Conservation (phyloP, 345 rosid genomes). For the Gossypium arboreum region DNA sequence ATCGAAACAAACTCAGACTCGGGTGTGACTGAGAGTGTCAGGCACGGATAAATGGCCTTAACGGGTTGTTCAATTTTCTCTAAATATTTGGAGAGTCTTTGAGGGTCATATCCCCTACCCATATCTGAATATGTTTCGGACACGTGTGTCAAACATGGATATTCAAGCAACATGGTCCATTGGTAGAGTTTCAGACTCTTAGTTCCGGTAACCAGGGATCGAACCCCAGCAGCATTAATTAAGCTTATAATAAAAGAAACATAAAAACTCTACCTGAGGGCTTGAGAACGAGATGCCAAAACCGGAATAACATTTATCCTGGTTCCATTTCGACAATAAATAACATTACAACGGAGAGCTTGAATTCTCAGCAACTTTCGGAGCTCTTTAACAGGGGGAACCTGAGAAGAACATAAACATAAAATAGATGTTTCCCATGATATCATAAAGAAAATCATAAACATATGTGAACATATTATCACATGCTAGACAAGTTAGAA, state of each 20-base stretch:
- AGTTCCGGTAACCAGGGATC: no score
- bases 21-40: background rate
- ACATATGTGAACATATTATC: background rate
- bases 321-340: constrained; percentile 77
- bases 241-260: constrained; percentile 11
- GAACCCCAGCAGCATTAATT: no score
- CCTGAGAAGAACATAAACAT: constrained; percentile 36
- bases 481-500: background rate
- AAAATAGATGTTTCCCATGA: background rate
- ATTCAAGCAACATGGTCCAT: background rate
- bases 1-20: constrained; percentile 26
- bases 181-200: no score
- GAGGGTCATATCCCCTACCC: background rate
- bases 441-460: background rate
- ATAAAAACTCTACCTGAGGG: constrained; percentile 17
- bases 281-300: constrained; percentile 18
- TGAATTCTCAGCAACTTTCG: constrained; percentile 81
- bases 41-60: background rate
- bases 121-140: background rate
- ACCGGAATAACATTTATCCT: constrained; percentile 90
- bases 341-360: constrained; percentile 78
- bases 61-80: background rate
- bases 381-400: constrained; percentile 79
- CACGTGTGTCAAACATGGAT: background rate
- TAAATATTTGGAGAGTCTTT: background rate